Evolutionary conservation across 1,284 basidiomycete species (phyloP).

Genomic region (Ceratobasidium sp.): DNA sequence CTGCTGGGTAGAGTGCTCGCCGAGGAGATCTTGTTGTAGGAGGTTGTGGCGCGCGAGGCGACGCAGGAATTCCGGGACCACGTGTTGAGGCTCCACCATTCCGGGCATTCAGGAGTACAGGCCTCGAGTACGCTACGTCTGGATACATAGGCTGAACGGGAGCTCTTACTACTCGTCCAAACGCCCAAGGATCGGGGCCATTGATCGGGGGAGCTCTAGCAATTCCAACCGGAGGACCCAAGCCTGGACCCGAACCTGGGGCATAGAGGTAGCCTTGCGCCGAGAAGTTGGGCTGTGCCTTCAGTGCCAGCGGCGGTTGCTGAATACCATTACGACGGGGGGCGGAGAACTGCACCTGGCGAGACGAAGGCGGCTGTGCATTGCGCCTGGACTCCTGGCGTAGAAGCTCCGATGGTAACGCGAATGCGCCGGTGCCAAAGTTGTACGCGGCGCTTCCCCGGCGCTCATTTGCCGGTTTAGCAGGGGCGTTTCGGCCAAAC

Average conservation of each 20-base stretch:
- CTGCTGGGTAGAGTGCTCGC: background rate
- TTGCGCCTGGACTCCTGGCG: conserved; percentile 25
- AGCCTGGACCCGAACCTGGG: background rate
- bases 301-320: background rate
- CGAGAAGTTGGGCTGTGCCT: background rate
- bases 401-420: conserved; percentile 36
- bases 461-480: conserved; percentile 32
- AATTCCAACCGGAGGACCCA: background rate
- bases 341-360: background rate
- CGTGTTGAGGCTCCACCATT: background rate
- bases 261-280: background rate
- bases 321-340: background rate
- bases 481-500: background rate
- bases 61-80: background rate
- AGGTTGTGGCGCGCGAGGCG: background rate
- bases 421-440: conserved; percentile 25
- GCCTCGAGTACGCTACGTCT: background rate
- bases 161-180: background rate
- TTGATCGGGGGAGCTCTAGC: background rate
- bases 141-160: background rate
- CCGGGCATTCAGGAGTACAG: background rate
- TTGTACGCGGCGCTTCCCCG: conserved; percentile 39
- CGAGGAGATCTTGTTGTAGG: background rate
- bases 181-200: background rate
- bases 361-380: background rate